A percentile compares a stretch with the other conserved stretches of the same genome.
phyloP scores from a whole-genome alignment of 2,329 filamentous ascomycete species.

The Aspergillus tubingensis region DNA sequence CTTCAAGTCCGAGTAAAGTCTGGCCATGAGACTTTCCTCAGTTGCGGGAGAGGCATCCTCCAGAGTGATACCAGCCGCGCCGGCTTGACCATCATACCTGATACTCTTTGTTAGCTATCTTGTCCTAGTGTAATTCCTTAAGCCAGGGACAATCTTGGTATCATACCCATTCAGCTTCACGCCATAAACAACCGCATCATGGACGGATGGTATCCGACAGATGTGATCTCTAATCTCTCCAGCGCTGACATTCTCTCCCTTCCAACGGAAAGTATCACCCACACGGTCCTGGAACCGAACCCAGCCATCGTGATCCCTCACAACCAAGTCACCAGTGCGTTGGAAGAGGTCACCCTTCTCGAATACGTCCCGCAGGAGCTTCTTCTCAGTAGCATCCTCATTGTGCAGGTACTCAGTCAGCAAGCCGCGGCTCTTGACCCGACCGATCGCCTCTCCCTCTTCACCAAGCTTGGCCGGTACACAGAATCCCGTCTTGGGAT shows the following conservation, averaged over 20 bases:
- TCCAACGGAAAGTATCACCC: slow-evolving; percentile 43
- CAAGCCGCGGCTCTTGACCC: slow-evolving; percentile 42
- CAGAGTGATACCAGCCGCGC: slow-evolving; percentile 50
- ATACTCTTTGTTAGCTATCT: slow-evolving; percentile 2
- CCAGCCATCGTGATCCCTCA: slow-evolving; percentile 46
- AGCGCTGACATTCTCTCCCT: slow-evolving; percentile 51
- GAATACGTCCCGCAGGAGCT: slow-evolving; percentile 48
- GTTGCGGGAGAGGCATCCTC: slow-evolving; percentile 30
- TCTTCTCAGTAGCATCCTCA: slow-evolving; percentile 46
- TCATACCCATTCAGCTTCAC: slow-evolving; percentile 44
- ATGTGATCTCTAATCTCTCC: slow-evolving; percentile 50
- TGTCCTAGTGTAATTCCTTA: neutral
- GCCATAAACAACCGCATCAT: slow-evolving; percentile 50
- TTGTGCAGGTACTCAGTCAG: slow-evolving; percentile 48
- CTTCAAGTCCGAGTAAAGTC: slow-evolving; percentile 42
- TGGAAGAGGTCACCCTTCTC: slow-evolving; percentile 50
- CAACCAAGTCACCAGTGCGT: slow-evolving; percentile 48
- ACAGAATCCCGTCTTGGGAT: slow-evolving; percentile 50
- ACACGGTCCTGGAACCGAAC: slow-evolving; percentile 49
- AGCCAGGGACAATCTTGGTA: neutral
- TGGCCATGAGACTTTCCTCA: slow-evolving; percentile 40
- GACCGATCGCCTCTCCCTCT: slow-evolving; percentile 50
- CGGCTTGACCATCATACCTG: slow-evolving; percentile 53
- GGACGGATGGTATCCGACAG: slow-evolving; percentile 42
- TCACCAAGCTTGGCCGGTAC: slow-evolving; percentile 40